Conservation (phyloP, 306 rosid genomes). For the Quercus mongolica region DNA sequence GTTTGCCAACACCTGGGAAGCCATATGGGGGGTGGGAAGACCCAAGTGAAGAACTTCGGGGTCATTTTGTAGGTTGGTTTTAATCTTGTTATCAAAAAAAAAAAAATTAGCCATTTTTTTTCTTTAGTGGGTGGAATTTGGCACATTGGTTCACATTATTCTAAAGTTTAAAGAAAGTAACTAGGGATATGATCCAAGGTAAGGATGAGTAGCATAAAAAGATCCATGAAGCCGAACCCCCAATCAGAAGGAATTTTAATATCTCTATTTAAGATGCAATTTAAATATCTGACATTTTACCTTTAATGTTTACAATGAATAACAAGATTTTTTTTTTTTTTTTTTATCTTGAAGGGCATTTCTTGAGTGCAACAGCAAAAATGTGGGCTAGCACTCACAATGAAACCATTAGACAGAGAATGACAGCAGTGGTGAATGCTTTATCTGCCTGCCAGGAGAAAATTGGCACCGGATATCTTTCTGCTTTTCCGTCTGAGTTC, state of each 20-base stretch:
- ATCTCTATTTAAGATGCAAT: too few relatives aligned
- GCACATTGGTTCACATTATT: not conserved
- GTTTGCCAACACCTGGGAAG: constrained; percentile 57
- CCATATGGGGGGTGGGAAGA: constrained; percentile 76
- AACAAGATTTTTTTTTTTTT: constrained; percentile 19
- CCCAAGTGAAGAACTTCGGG: constrained; percentile 57
- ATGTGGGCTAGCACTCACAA: constrained; percentile 89
- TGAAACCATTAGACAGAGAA: constrained; percentile 47
- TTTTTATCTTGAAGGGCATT: constrained; percentile 63
- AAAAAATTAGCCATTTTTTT: not conserved
- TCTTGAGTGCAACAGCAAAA: constrained; percentile 77
- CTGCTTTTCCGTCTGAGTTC: constrained; percentile 76
- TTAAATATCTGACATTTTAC: not conserved
- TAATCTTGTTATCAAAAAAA: not conserved
- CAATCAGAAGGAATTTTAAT: not conserved
- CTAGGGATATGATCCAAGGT: too few relatives aligned
- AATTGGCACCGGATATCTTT: constrained; percentile 80
- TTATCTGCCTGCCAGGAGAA: constrained; percentile 66
- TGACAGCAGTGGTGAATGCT: constrained; percentile 49
- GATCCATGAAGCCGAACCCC: too few relatives aligned
- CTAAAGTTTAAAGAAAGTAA: not conserved
- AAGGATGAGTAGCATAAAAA: too few relatives aligned
- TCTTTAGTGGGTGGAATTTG: not conserved
- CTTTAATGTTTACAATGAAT: constrained; percentile 7
- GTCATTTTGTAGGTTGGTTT: constrained; percentile 84